Base-by-base conservation (phyloP, 2,329 filamentous ascomycete genomes). In the Phaeomoniella chlamydospora region DNA sequence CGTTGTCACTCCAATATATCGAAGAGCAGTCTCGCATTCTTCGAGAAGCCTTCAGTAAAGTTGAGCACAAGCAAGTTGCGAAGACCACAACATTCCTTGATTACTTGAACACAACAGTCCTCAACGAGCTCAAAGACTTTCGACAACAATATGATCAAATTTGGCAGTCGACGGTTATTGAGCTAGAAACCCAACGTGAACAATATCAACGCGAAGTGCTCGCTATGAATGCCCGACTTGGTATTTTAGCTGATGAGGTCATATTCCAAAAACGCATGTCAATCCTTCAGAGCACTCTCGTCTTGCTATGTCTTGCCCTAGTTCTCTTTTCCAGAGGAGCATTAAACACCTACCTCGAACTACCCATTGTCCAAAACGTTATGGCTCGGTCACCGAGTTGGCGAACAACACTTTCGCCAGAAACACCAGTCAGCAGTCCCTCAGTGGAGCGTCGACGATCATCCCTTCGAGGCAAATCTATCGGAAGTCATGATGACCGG, bases 131-230 rank as follows among this genome's bases (percentile, higher is more conserved):
- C 22, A 74, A 74, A 42, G 74, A 70, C 34, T 80, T 90, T 43
- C 74, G 84, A 36, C 74, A 78, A 39, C 82, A 94, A 54, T 96
- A 96, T 55, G 88, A 96, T 52, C 84, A 94, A 51, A 77, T 96
- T 10, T 96, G 88, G 87, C 87, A 94, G 57, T 88, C 82, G 14
- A 94, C 92, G 9, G 80, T 94, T 15, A 78, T 94, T 37, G 87
- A 92, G 18, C 72, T 96, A 11, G 86, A 94, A 53, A 78, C 77
- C 30, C 88, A 94, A 55, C 77, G 85, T 30, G 81, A 93, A 51
- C 78, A 85, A 46, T 83, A 83, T 12, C 76, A 87, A 50, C 71
- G 76, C 37, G 87, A 96, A 52, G 79, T 93, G 41, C 68, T 86
- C 30, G 87, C 87, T 3, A 68, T 96, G 36, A 83, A 78, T 48